Evolutionary conservation across 768 basidiomycete species (phyloP), one percentile per base, ranked within the genome.

Genomic region (Kwoniella shandongensis): DNA sequence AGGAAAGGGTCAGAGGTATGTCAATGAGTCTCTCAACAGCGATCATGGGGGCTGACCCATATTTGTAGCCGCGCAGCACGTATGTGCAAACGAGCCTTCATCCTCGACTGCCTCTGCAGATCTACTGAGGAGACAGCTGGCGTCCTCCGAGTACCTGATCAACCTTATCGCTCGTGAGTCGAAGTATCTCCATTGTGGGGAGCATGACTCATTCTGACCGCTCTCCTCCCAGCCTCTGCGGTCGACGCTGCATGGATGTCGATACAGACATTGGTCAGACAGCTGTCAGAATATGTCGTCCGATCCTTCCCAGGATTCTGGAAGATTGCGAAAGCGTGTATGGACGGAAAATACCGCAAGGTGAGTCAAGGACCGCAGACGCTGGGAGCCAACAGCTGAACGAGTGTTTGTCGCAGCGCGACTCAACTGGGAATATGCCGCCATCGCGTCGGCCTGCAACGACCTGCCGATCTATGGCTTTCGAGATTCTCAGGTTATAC

Each of bases 321-420:
- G 91, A 88, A 86, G 72, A 88, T 99, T 45, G 86, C 89, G 1
- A 89, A 84, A 75, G 85, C 83, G 22, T 94, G 92, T 70, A 85
- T 93, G 79, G 92, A 96, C 40, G 94, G 96, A 4, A 91, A 89
- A 75, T 92, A 88, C 74, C 87, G 85, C 75, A 91, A 86, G 82
- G 92, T 92, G 51, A 53, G 78, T 49, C 39, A 4, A 30, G 11
- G 27, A 11, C 20, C 29, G 3, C 23, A 17, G 27, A 26, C 35
- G 32, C 30, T 39, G n/a, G 6, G 30, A 8, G 8, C 20, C 45
- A 41, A 27, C 45, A 32, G 17, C 32, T 27, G 2, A 13, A 35
- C 36, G 5, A 22, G 49, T 2, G 2, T 3, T 48, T 22, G 20
- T 30, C 36, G n/a, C 45, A 73, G 69, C 66, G 70, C 44, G 67